Percentiles rank a stretch among this genome's conserved stretches.
Evolutionary conservation across 2,329 filamentous ascomycete genomes (phyloP).

Genomic region (Cladosporium phlei): DNA sequence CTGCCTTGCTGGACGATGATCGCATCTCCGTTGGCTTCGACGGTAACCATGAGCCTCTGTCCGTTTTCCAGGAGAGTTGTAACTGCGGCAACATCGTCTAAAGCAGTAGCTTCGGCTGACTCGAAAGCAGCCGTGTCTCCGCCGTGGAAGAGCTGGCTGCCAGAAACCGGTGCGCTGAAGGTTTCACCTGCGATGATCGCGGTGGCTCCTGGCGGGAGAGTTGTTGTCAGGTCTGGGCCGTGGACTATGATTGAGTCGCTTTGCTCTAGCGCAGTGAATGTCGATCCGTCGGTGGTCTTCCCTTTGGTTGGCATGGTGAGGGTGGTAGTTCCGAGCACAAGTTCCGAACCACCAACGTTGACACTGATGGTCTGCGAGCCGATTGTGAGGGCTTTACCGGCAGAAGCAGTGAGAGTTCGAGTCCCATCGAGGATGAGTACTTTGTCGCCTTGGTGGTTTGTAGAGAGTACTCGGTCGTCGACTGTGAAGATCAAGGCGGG

Average conservation of each 20-base stretch:
- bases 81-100: not conserved
- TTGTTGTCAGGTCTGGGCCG: not conserved
- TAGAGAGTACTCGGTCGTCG: not conserved
- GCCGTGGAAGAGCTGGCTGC: not conserved
- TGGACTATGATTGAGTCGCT: not conserved
- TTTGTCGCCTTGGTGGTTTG: not conserved
- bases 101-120: not conserved
- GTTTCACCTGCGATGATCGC: constrained; percentile 2
- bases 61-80: not conserved
- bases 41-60: not conserved
- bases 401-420: not conserved
- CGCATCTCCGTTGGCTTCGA: not conserved
- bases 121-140: not conserved
- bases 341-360: not conserved
- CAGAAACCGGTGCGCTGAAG: not conserved
- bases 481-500: not conserved
- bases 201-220: not conserved
- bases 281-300: not conserved
- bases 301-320: not conserved
- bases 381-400: not conserved
- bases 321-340: not conserved
- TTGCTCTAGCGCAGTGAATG: not conserved
- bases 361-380: not conserved
- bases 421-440: not conserved
- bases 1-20: not conserved